Evolutionary conservation across 116 monocot genomes (phyloP), one percentile per base, ranked within the genome.

Genomic region (Posidonia oceanica): DNA sequence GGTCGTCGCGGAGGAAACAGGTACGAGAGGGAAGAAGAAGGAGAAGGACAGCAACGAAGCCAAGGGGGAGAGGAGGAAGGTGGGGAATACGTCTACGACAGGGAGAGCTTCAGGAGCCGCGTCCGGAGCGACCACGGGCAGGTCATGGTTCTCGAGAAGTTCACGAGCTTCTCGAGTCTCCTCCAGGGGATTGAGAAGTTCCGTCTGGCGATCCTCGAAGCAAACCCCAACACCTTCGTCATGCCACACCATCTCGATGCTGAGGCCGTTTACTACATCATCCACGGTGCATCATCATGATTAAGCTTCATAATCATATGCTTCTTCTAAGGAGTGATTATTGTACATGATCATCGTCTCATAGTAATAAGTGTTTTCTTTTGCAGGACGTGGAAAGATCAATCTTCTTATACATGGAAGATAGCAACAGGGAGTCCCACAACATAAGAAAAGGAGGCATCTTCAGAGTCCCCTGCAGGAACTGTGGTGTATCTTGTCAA

Each of bases 401-500:
- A 69, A 67, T 52, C 18, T 60, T 0, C 22, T 81, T n/a, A n/a
- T n/a, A n/a, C 1, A 37, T 86, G 17, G 48, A 5, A n/a, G 61
- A 76, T 53, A 73, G 75, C 36, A 82, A 74, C 29, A 72, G 63
- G 39, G 3, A 74, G 36, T 70, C 83, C 4, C 67, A 76, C 39
- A 60, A 75, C 60, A 62, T 94, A 3, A 73, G 67, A 13, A 62
- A 71, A 18, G 94, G 94, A 44, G 90, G 85, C 16, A 73, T 85
- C 59, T 58, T 90, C 36, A 70, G 67, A 44, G 73, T 87, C 37
- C 74, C 74, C 1, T n/a, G 76, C 90, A 0, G 94, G 94, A 0
- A 64, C 77, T 2, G 79, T 83, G 14, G 69, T 78, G 10, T 94
- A 85, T 59, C 15, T 80, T 2, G 64, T 87, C 59, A 94, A 94